phyloP scores from a whole-genome alignment of 352 stramenopile species.

The Blastocystis hominis region DNA sequence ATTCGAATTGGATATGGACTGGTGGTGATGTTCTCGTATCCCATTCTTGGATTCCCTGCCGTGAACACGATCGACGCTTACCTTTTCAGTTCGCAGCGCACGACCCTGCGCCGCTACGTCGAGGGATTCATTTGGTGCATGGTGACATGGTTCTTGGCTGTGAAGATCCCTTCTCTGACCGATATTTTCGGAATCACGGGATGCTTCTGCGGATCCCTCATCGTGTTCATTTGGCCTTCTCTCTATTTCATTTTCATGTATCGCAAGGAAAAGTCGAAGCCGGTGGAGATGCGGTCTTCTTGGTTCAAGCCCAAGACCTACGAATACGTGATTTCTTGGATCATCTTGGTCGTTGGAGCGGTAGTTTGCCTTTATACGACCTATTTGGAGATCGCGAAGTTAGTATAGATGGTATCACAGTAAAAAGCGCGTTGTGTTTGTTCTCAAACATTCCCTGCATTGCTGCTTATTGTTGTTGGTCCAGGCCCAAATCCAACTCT shows the following conservation, averaged over 20 bases:
- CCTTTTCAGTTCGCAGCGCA: not conserved
- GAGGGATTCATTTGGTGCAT: slow-evolving; percentile 21
- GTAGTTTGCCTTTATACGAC: not conserved
- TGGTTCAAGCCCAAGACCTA: not conserved
- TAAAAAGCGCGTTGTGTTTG: not conserved
- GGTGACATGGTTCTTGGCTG: not conserved
- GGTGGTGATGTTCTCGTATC: slow-evolving; percentile 43
- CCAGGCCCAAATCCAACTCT: not conserved
- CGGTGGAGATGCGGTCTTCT: not conserved
- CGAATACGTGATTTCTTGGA: slow-evolving; percentile 5
- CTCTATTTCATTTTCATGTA: slow-evolving; percentile 24
- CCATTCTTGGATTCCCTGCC: slow-evolving; percentile 36
- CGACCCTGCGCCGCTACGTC: not conserved
- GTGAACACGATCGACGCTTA: not conserved
- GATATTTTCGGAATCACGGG: slow-evolving; percentile 33
- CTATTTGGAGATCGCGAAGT: slow-evolving; percentile 4
- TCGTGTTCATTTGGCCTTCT: slow-evolving; percentile 29
- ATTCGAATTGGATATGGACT: slow-evolving; percentile 49
- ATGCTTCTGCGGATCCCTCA: not conserved
- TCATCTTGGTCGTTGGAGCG: slow-evolving; percentile 26
- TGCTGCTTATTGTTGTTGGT: not conserved
- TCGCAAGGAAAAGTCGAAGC: not conserved
- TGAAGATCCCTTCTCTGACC: not conserved
- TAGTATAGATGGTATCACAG: not conserved
- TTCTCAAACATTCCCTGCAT: not conserved